Conservation (phyloP, 2,329 filamentous ascomycete genomes). For the Colletotrichum costaricense region DNA sequence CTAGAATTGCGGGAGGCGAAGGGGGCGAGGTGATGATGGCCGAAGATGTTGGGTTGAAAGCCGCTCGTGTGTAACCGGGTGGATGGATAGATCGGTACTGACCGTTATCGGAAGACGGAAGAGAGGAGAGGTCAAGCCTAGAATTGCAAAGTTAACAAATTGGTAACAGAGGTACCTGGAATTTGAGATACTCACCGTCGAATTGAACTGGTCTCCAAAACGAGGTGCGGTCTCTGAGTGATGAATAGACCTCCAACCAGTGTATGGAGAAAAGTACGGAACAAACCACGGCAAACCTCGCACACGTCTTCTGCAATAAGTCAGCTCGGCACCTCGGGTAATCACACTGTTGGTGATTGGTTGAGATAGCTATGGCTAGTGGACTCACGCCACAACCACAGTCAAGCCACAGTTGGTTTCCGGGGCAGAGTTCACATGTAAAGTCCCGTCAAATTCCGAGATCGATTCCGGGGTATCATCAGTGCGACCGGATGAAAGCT, state of each 20-base stretch:
- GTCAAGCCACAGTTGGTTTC: not conserved
- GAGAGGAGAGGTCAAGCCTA: conserved; percentile 13
- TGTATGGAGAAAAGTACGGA: conserved; percentile 16
- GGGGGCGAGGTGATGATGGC: not conserved
- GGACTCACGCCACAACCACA: not conserved
- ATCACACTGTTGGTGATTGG: conserved; percentile 9
- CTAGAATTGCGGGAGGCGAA: not conserved
- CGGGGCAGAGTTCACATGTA: conserved; percentile 16
- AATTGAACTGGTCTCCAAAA: conserved; percentile 28
- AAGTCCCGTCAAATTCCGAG: conserved; percentile 32
- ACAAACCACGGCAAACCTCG: conserved; percentile 11
- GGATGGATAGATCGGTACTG: conserved; percentile 1
- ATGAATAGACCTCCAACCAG: conserved; percentile 24
- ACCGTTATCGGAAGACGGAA: conserved; percentile 26
- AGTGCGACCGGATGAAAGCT: conserved; percentile 29
- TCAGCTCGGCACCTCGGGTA: conserved; percentile 18
- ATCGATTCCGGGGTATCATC: conserved; percentile 27
- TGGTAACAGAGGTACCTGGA: not conserved
- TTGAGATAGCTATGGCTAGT: not conserved
- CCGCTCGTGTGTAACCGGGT: not conserved
- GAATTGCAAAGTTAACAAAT: not conserved
- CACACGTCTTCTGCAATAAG: conserved; percentile 11
- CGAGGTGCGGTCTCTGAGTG: conserved; percentile 28
- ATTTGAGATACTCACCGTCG: conserved; percentile 5
- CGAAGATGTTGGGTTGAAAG: not conserved